A percentile compares a stretch with the other conserved stretches of the same genome.
phyloP scores from a whole-genome alignment of 305 asterid species.

The Fraxinus floribunda region DNA sequence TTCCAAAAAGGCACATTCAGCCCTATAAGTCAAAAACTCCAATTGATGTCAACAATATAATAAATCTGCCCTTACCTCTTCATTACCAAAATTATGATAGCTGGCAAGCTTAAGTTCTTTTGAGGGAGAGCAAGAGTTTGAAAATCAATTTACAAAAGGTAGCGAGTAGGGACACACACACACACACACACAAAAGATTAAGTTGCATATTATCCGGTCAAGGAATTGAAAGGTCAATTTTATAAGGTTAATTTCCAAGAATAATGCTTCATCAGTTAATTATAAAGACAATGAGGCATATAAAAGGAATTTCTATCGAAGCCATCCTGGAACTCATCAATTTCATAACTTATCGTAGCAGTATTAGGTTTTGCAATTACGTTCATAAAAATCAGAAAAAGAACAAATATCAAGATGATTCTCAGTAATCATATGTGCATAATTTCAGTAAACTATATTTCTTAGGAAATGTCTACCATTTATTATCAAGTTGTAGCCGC shows the following conservation, averaged over 20 bases:
- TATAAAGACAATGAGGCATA: neutral
- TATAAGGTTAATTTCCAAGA: constrained; percentile 3
- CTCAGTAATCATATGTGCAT: neutral
- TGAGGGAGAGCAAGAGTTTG: constrained; percentile 8
- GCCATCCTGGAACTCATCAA: neutral
- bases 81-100: neutral
- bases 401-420: neutral
- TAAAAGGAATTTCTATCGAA: neutral
- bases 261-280: neutral
- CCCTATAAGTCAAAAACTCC: constrained; percentile 1
- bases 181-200: neutral
- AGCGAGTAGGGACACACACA: neutral
- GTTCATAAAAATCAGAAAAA: neutral
- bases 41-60: neutral
- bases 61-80: neutral
- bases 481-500: constrained; percentile 66
- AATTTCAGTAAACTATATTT: neutral
- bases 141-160: neutral
- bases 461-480: constrained; percentile 52
- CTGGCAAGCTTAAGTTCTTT: neutral
- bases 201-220: neutral
- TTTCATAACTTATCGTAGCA: neutral
- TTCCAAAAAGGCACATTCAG: neutral
- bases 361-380: neutral
- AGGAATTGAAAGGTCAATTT: neutral